phyloP scores from a whole-genome alignment of 176 grass and related monocot species.

The Calamus simplicifolius region DNA sequence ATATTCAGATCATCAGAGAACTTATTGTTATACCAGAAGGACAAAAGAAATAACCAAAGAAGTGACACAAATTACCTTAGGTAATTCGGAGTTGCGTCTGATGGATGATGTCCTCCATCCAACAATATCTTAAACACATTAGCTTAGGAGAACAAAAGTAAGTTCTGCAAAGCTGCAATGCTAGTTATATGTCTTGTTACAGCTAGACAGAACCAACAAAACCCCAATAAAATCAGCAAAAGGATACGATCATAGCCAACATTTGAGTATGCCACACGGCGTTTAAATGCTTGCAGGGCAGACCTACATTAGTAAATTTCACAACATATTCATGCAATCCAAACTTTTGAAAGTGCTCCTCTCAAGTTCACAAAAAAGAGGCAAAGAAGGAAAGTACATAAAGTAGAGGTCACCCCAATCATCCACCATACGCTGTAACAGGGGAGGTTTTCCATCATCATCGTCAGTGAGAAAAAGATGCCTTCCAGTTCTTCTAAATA shows the following conservation, averaged over 20 bases:
- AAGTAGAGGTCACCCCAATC: constrained; percentile 60
- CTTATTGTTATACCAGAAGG: neutral
- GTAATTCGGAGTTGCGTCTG: constrained; percentile 70
- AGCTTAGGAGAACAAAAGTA: constrained; percentile 34
- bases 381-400: constrained; percentile 38
- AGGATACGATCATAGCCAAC: constrained; percentile 91
- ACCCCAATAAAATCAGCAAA: neutral
- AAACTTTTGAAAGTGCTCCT: neutral
- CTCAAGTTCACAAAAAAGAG: no score
- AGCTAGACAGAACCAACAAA: constrained; percentile 1
- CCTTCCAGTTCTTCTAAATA: constrained; percentile 93
- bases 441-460: constrained; percentile 72
- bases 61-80: constrained; percentile 37
- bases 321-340: constrained; percentile 15
- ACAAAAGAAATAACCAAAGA: constrained; percentile 8
- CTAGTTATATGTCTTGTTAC: constrained; percentile 17
- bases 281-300: constrained; percentile 73
- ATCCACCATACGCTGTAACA: constrained; percentile 85
- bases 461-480: constrained; percentile 84
- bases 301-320: constrained; percentile 46
- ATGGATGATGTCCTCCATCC: constrained; percentile 99
- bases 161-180: neutral
- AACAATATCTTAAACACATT: constrained; percentile 67
- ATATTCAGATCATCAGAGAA: no score
- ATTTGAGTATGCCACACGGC: constrained; percentile 89